These are phyloP conservation scores for Daldinia grandis DNA, from an alignment of 495 filamentous ascomycete genomes.

Conservation along the genomic window DNA sequence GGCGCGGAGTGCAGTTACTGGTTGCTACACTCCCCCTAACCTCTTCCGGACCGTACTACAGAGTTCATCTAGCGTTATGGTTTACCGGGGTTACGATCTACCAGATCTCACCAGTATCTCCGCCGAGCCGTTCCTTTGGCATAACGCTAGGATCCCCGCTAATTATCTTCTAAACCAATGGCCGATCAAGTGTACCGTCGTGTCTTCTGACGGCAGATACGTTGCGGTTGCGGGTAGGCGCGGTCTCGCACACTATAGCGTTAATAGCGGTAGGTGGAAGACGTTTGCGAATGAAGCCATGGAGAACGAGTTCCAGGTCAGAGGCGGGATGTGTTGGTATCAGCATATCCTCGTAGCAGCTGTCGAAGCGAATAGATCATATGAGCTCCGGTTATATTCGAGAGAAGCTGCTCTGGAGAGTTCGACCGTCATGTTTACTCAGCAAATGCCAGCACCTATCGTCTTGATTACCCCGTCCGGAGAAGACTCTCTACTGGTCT, in stretches of 20 bases:
- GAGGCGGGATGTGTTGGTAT: conserved; percentile 98
- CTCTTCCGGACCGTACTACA: conserved; percentile 87
- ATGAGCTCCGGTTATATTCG: conserved; percentile 92
- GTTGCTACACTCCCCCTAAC: conserved; percentile 90
- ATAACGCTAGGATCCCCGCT: conserved; percentile 85
- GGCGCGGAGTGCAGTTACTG: conserved; percentile 87
- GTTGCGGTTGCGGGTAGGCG: conserved; percentile 92
- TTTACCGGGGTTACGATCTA: conserved; percentile 92
- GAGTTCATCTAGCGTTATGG: conserved; percentile 82
- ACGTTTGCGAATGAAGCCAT: conserved; percentile 81
- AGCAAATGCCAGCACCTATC: conserved; percentile 82
- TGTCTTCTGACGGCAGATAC: conserved; percentile 92
- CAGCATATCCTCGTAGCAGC: conserved; percentile 94
- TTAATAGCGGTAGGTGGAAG: conserved; percentile 95
- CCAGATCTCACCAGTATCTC: conserved; percentile 90
- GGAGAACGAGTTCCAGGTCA: conserved; percentile 89
- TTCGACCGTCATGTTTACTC: conserved; percentile 72
- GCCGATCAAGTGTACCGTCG: conserved; percentile 85
- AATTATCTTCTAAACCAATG: conserved; percentile 88
- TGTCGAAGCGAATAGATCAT: conserved; percentile 83
- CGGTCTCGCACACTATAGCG: conserved; percentile 94
- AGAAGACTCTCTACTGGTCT: conserved; percentile 93
- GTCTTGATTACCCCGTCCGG: conserved; percentile 88
- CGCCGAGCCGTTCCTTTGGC: conserved; percentile 92
- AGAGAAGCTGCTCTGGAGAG: conserved; percentile 83